These are phyloP conservation scores for Crithidia fasciculata DNA, from an alignment of 208 protist genomes.

Conservation along the genomic window DNA sequence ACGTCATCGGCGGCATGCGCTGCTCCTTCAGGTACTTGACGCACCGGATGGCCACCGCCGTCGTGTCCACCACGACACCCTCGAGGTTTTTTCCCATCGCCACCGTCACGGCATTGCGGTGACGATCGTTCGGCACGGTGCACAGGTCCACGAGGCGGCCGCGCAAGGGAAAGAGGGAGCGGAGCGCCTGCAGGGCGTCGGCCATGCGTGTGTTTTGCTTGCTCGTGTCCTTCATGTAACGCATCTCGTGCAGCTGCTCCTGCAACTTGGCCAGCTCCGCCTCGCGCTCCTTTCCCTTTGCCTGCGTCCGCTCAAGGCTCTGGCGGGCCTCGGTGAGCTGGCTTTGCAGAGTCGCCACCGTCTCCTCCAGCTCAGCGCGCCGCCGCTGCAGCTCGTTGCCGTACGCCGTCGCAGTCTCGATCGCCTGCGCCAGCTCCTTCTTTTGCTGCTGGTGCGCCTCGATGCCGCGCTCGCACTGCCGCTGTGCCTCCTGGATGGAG, in stretches of 20 bases:
- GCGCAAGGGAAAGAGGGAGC: conserved; percentile 89
- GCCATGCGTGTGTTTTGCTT: conserved; percentile 73
- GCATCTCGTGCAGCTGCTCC: conserved; percentile 89
- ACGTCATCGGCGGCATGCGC: conserved; percentile 92
- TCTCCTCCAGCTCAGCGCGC: conserved; percentile 51
- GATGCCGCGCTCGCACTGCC: conserved; percentile 56
- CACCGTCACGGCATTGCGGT: conserved; percentile 94
- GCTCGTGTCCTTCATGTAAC: conserved; percentile 84
- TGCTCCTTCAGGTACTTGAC: conserved; percentile 97
- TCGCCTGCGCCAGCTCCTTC: conserved; percentile 44
- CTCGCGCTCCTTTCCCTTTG: conserved; percentile 72
- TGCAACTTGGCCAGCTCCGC: conserved; percentile 85
- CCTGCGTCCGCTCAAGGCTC: conserved; percentile 54
- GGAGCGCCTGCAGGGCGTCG: conserved; percentile 91
- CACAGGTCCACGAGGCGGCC: conserved; percentile 95
- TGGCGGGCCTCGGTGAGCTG: conserved; percentile 46
- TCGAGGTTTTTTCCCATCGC: conserved; percentile 97
- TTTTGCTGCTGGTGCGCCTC: conserved; percentile 66
- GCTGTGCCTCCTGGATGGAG: conserved; percentile 57
- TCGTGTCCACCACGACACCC: conserved; percentile 96
- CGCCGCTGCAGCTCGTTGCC: conserved; percentile 62
- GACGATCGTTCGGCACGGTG: conserved; percentile 88
- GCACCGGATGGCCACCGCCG: conserved; percentile 92
- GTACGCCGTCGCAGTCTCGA: conserved; percentile 43
- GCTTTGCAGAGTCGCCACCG: conserved; percentile 35